A percentile compares a stretch with the other conserved stretches of the same genome.
phyloP scores from a whole-genome alignment of 1,284 basidiomycete species.

The Rhodotorula sp. region DNA sequence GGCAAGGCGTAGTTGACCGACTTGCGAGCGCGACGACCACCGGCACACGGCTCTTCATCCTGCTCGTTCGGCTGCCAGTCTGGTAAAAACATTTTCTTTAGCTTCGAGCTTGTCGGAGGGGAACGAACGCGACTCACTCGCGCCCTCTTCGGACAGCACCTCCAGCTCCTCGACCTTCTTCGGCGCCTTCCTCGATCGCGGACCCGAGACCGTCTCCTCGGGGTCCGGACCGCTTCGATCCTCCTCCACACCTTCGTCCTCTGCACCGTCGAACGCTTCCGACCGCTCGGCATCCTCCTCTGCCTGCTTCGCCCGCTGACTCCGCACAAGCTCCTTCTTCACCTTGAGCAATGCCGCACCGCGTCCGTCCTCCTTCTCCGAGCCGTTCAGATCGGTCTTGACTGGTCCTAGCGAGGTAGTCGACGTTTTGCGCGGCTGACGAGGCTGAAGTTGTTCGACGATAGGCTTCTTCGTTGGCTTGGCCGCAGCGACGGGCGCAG shows the following conservation, averaged over 20 bases:
- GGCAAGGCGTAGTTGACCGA: constrained; percentile 45
- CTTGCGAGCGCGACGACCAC: constrained; percentile 37
- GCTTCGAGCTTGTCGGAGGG: no score
- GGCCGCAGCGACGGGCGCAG: neutral
- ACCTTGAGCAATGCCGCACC: constrained; percentile 11
- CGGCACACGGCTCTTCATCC: neutral
- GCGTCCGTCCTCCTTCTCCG: neutral
- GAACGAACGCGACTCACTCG: neutral
- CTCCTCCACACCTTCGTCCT: neutral
- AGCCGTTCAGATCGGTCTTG: no score
- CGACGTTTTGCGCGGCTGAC: neutral
- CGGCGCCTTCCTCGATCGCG: neutral
- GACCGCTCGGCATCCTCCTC: neutral
- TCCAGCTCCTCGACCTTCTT: constrained; percentile 3
- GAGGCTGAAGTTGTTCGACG: constrained; percentile 2
- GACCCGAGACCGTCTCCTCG: neutral
- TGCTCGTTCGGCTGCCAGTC: neutral
- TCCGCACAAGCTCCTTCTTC: constrained; percentile 15
- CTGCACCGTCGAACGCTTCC: neutral
- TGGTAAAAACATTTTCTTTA: neutral
- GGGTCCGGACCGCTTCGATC: neutral
- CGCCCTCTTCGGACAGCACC: neutral
- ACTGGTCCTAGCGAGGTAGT: no score
- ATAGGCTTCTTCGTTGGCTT: neutral
- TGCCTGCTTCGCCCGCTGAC: neutral